A percentile compares a stretch with the other conserved stretches of the same genome.
Evolutionary conservation across 2,329 filamentous ascomycete genomes (phyloP).

Genomic region (Exophiala viscosa): DNA sequence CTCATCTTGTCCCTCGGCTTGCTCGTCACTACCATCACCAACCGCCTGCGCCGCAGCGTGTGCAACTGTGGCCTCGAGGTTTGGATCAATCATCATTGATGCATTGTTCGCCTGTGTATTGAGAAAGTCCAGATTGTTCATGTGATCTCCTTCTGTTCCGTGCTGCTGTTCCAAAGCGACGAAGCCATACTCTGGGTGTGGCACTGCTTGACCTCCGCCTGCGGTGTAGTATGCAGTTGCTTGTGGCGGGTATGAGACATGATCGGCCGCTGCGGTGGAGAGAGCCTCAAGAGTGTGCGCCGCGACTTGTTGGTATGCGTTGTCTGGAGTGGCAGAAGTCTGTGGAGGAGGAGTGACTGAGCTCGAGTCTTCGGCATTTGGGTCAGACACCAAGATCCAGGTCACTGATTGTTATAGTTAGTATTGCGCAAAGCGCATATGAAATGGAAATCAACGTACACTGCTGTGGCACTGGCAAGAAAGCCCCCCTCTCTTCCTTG

Average conservation of each 20-base stretch:
- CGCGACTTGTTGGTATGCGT: conserved; percentile 19
- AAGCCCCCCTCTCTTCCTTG: conserved; percentile 12
- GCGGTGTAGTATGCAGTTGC: conserved; percentile 22
- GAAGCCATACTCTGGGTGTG: conserved; percentile 22
- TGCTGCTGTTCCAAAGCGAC: conserved; percentile 6
- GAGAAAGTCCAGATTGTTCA: conserved; percentile 10
- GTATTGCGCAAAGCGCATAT: neutral
- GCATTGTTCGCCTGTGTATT: conserved; percentile 16
- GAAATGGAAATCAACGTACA: conserved; percentile 6
- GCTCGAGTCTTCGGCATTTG: conserved; percentile 16
- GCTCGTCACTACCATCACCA: conserved; percentile 2
- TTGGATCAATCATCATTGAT: conserved; percentile 24
- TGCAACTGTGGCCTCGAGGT: conserved; percentile 18
- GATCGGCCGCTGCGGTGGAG: conserved; percentile 19
- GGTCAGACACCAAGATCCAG: conserved; percentile 21
- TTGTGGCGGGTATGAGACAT: conserved; percentile 18
- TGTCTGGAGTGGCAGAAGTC: conserved; percentile 7
- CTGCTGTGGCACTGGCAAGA: conserved; percentile 21
- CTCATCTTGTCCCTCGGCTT: conserved; percentile 8
- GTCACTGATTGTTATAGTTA: conserved; percentile 15
- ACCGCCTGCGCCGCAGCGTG: conserved; percentile 3
- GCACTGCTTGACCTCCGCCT: conserved; percentile 8
- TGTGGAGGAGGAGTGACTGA: conserved; percentile 11
- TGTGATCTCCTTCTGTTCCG: conserved; percentile 2
- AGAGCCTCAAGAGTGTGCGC: conserved; percentile 21